A percentile compares a stretch with the other conserved stretches of the same genome.
Conservation (phyloP, 2,329 filamentous ascomycete genomes). For the Ceratocystis colombiana region DNA sequence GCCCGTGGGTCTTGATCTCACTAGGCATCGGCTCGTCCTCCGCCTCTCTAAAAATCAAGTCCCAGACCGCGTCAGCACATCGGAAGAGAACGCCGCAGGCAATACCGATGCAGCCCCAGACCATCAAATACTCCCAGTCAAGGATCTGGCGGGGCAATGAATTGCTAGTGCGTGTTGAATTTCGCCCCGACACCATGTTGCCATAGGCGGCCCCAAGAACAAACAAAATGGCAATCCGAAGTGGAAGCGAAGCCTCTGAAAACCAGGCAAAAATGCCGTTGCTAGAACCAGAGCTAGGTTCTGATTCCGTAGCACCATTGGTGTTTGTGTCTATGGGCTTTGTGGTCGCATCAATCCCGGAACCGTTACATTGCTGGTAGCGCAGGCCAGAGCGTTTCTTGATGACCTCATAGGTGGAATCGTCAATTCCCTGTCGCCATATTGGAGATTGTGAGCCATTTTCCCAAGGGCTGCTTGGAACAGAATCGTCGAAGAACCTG, state of each 20-base stretch:
- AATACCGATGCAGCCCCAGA: slow-evolving; percentile 76
- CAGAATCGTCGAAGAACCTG: slow-evolving; percentile 40
- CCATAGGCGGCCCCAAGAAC: slow-evolving; percentile 52
- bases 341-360: slow-evolving; percentile 14
- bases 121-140: slow-evolving; percentile 57
- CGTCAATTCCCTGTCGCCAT: slow-evolving; percentile 37
- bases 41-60: slow-evolving; percentile 39
- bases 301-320: neutral
- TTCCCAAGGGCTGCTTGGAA: slow-evolving; percentile 59
- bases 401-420: slow-evolving; percentile 39
- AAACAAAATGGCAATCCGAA: slow-evolving; percentile 59
- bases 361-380: neutral
- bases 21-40: slow-evolving; percentile 32
- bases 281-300: neutral
- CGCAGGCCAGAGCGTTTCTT: slow-evolving; percentile 33
- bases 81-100: slow-evolving; percentile 69
- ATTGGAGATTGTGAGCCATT: slow-evolving; percentile 63
- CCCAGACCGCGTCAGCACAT: slow-evolving; percentile 71
- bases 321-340: slow-evolving; percentile 6
- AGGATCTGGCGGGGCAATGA: slow-evolving; percentile 5
- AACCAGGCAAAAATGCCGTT: slow-evolving; percentile 6
- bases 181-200: slow-evolving; percentile 18
- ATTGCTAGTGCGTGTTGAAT: slow-evolving; percentile 11
- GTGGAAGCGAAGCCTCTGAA: slow-evolving; percentile 40
- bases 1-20: slow-evolving; percentile 26